Evolutionary conservation across 805 yeast genomes (phyloP).

Genomic region (Sugiyamaella smithiae): DNA sequence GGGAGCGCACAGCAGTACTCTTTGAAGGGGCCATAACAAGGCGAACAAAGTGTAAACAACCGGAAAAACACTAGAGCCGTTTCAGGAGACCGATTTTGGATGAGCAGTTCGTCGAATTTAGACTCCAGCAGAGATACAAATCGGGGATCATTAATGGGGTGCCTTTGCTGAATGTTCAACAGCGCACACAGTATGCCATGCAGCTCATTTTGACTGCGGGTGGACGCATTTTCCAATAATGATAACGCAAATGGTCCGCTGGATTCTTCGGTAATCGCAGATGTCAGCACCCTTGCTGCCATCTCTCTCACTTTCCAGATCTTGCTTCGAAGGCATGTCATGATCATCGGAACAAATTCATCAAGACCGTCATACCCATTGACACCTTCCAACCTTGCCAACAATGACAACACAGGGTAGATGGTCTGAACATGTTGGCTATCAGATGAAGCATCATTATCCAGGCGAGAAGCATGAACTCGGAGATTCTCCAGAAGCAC

Average conservation of each 20-base stretch:
- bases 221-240: conserved; percentile 28
- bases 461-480: conserved; percentile 25
- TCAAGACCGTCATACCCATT: conserved; percentile 51
- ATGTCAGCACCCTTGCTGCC: conserved; percentile 69
- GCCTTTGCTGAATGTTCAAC: neutral
- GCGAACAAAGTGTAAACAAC: conserved; percentile 8
- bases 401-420: conserved; percentile 71
- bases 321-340: conserved; percentile 47
- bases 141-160: neutral
- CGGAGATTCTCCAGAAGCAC: conserved; percentile 41
- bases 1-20: conserved; percentile 9
- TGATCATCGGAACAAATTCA: conserved; percentile 50
- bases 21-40: conserved; percentile 3
- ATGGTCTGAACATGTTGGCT: conserved; percentile 51
- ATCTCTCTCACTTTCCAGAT: conserved; percentile 87
- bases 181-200: conserved; percentile 49
- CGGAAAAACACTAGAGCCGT: conserved; percentile 25
- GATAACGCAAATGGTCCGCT: conserved; percentile 31
- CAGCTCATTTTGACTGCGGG: conserved; percentile 40
- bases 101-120: conserved; percentile 14
- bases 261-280: conserved; percentile 41
- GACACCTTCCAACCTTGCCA: conserved; percentile 65
- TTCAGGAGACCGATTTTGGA: conserved; percentile 22
- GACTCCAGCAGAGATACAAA: conserved; percentile 9
- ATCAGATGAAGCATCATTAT: conserved; percentile 15